Evolutionary conservation across 176 grass and related monocot species (phyloP), one percentile per base, ranked within the genome.

Genomic region (Bolboschoenus planiculmis): DNA sequence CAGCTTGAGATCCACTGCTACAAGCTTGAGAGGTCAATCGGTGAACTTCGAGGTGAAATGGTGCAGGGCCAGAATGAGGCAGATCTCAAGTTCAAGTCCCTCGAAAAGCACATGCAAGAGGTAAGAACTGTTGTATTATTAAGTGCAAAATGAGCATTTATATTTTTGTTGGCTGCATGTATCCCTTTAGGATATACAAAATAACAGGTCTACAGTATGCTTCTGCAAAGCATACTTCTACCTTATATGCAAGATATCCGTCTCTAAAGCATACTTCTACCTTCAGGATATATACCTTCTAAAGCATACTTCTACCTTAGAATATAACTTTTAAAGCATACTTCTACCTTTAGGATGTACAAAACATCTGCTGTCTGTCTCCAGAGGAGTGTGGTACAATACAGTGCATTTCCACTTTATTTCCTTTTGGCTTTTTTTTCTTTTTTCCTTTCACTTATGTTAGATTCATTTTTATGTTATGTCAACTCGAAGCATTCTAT

Each of bases 1-100:
- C 96, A 99, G 54, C 30, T 99, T 77, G 96, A 99, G 91, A 50
- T 95, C 15, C 85, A 93, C 18, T 95, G 92, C 67, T 93, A 93
- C 29, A 99, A 99, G 77, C 83, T 99, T 40, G 96, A 95, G 57
- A 88, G 89, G 14, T 99, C 92, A 34, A 85, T 99, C 47, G 87
- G 96, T 67, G 92, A 99, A 85, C 65, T 95, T 40, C 87, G 87
- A 75, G 86, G 86, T 81, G 96, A 99, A 31, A 88, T 99, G 68
- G 90, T 90, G 85, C 89, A 88, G 75, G 87, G 94, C 44, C 96
- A 99, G 2, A 50, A 56, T 14, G 92, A 95, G 79, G 76, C 86
- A 65, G 94, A 88, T 89, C 1, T 73, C 4, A 99, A 93, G 79
- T 95, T 91, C 3, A 81, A 79, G 29, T 83, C 84, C 84, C 89